A percentile compares a stretch with the other conserved stretches of the same genome.
Conservation (phyloP, 2,329 filamentous ascomycete genomes). For the Venturia carpophila region DNA sequence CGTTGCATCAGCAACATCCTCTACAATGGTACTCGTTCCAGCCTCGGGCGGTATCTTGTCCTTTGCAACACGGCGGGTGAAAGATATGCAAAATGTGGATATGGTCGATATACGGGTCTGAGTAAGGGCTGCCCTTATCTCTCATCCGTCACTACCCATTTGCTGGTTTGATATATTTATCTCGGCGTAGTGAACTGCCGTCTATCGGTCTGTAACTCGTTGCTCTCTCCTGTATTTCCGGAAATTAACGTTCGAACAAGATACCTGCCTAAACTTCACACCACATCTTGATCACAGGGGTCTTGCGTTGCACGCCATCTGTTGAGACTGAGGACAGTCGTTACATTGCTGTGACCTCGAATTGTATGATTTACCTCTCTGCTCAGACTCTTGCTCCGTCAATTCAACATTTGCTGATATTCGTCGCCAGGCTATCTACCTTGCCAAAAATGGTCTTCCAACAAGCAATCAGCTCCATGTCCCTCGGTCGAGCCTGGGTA, state of each 20-base stretch:
- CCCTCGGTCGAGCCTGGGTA: conserved; percentile 63
- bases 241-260: too few relatives aligned
- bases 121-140: background rate
- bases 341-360: background rate
- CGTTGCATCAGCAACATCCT: background rate
- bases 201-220: background rate
- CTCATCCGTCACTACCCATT: background rate
- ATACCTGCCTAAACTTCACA: too few relatives aligned
- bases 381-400: background rate
- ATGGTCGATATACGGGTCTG: background rate
- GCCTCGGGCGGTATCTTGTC: background rate
- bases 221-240: background rate
- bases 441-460: conserved; percentile 41
- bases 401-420: background rate
- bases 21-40: background rate
- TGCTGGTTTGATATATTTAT: background rate
- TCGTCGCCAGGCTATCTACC: background rate
- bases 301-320: background rate
- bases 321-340: background rate
- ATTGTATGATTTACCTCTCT: background rate
- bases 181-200: background rate
- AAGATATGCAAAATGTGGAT: conserved; percentile 6
- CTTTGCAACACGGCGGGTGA: background rate
- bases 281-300: background rate
- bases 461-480: conserved; percentile 68